Evolutionary conservation across 225 moss, liverwort and hornwort species (phyloP).

Genomic region (Ulota crispa): DNA sequence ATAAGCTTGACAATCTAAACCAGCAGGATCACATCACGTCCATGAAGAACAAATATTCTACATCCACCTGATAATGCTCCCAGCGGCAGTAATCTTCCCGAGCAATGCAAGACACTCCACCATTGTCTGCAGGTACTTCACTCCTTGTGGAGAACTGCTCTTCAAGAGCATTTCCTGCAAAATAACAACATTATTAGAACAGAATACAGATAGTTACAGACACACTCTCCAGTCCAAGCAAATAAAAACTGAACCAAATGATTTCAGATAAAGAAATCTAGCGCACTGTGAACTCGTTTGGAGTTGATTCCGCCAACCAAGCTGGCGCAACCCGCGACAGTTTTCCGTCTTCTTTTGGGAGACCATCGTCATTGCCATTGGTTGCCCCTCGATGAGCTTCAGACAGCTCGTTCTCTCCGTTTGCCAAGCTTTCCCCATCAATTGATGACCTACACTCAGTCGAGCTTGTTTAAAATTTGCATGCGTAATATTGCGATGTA

Average conservation of each 20-base stretch:
- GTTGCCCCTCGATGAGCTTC: conserved; percentile 53
- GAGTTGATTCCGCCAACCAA: conserved; percentile 94
- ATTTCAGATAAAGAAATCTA: not conserved
- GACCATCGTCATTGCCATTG: conserved; percentile 74
- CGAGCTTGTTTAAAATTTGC: conserved; percentile 9
- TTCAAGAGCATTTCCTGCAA: conserved; percentile 91
- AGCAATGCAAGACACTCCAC: conserved; percentile 93
- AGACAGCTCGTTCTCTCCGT: conserved; percentile 75
- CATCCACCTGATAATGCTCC: conserved; percentile 81
- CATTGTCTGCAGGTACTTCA: conserved; percentile 96
- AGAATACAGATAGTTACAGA: not conserved
- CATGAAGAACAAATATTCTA: conserved; percentile 13
- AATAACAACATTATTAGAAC: conserved; percentile 4
- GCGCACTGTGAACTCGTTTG: conserved; percentile 93
- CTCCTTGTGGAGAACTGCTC: conserved; percentile 77
- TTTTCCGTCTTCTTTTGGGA: conserved; percentile 67
- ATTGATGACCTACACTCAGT: conserved; percentile 71
- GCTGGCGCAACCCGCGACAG: conserved; percentile 66
- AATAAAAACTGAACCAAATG: conserved; percentile 2
- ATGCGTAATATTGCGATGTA: not conserved
- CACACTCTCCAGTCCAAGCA: conserved; percentile 12
- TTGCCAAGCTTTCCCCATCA: conserved; percentile 80
- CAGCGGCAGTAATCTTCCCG: conserved; percentile 91
- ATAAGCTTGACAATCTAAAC: not conserved
- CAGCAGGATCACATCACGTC: not conserved